Evolutionary conservation across 2,329 filamentous ascomycete species (phyloP).

Genomic region (Apiospora phragmitis): DNA sequence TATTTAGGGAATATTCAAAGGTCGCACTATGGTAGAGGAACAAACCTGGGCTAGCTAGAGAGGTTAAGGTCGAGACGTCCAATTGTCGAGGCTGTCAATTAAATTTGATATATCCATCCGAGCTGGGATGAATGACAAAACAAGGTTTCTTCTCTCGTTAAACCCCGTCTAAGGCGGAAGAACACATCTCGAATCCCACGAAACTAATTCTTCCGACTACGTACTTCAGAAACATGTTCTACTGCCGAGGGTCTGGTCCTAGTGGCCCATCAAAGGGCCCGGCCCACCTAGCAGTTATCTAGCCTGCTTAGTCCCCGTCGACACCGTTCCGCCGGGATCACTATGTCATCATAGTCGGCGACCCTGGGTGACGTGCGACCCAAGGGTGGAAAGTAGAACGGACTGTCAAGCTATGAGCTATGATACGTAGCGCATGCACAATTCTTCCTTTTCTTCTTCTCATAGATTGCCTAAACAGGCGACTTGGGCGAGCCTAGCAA

Average conservation of each 20-base stretch:
- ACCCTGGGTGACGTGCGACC: not conserved
- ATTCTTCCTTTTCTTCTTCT: not conserved
- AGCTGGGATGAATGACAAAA: conserved; percentile 1
- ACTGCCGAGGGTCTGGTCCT: not conserved
- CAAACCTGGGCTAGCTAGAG: not conserved
- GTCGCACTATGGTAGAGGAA: not conserved
- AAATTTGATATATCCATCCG: not conserved
- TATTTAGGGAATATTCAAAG: not conserved
- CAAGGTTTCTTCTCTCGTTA: not conserved
- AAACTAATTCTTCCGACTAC: not conserved
- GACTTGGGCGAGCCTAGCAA: not conserved
- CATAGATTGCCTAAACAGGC: not conserved
- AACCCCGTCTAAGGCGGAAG: not conserved
- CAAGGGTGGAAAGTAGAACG: not conserved
- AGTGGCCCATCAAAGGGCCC: not conserved
- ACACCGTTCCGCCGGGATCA: not conserved
- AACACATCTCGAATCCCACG: not conserved
- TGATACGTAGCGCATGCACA: not conserved
- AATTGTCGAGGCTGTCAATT: not conserved
- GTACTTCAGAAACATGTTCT: not conserved
- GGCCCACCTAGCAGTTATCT: not conserved
- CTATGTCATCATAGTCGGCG: not conserved
- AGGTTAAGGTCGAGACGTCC: not conserved
- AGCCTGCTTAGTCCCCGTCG: not conserved
- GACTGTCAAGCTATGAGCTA: not conserved